phyloP scores from a whole-genome alignment of 2,329 filamentous ascomycete genomes.

The Gaeumannomyces tritici region DNA sequence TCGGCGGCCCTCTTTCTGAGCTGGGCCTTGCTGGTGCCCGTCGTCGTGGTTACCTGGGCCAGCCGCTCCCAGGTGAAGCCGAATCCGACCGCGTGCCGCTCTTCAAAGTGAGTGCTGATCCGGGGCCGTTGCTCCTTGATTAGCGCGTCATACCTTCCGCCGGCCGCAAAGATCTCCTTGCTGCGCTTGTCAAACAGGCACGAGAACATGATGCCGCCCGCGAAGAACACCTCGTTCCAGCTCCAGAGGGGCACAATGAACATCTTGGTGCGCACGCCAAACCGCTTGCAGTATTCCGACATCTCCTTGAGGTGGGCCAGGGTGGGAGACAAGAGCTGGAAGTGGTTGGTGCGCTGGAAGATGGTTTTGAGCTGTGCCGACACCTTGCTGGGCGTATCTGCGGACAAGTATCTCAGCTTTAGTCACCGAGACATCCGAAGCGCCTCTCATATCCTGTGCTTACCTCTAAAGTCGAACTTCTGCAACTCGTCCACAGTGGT shows the following conservation, averaged over 20 bases:
- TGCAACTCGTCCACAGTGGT: constrained; percentile 86
- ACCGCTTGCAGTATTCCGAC: constrained; percentile 63
- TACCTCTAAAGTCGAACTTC: constrained; percentile 82
- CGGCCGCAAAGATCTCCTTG: constrained; percentile 81
- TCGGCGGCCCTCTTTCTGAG: constrained; percentile 47
- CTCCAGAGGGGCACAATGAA: constrained; percentile 80
- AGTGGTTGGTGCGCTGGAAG: constrained; percentile 55
- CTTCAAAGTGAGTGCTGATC: constrained; percentile 49
- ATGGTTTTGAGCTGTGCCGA: constrained; percentile 49
- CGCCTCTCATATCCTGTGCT: too few species aligned
- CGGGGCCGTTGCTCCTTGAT: constrained; percentile 76
- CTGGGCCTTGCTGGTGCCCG: constrained; percentile 36
- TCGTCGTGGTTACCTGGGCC: constrained; percentile 48
- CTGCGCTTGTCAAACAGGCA: constrained; percentile 80
- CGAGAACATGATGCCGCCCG: constrained; percentile 78
- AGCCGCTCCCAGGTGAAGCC: constrained; percentile 83
- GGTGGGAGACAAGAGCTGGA: constrained; percentile 64
- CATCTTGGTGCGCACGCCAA: constrained; percentile 67
- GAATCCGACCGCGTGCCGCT: constrained; percentile 82
- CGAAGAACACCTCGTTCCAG: constrained; percentile 86
- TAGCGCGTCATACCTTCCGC: constrained; percentile 83
- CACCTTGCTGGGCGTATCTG: constrained; percentile 46
- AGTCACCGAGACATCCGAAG: too few species aligned
- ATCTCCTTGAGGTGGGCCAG: constrained; percentile 76
- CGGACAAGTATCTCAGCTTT: too few species aligned